phyloP scores from a whole-genome alignment of 306 rosid genomes.

The Hylodesmum podocarpum region DNA sequence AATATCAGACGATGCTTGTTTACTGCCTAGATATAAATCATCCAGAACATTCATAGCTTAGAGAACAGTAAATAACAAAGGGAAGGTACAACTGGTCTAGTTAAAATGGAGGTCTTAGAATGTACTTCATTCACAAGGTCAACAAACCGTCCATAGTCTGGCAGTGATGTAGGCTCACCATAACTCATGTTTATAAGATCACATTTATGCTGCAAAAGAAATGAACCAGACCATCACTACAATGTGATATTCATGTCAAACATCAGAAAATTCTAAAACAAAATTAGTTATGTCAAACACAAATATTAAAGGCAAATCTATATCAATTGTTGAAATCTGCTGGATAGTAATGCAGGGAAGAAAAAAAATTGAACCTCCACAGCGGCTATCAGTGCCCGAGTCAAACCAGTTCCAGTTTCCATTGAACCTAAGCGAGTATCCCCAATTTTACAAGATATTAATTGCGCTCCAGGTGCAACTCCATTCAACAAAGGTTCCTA shows the following conservation, averaged over 20 bases:
- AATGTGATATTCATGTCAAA: conserved; percentile 24
- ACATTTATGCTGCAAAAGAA: conserved; percentile 84
- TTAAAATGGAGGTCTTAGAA: conserved; percentile 34
- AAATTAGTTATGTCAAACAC: conserved; percentile 1
- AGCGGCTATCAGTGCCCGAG: conserved; percentile 91
- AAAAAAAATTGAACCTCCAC: conserved; percentile 63
- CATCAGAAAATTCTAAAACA: conserved; percentile 23
- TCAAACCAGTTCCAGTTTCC: conserved; percentile 99
- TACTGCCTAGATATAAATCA: conserved; percentile 65
- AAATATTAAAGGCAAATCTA: background rate
- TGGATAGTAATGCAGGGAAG: conserved; percentile 12
- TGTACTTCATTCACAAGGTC: conserved; percentile 93
- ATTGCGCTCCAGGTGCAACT: conserved; percentile 98
- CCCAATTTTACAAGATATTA: conserved; percentile 97
- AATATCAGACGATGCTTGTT: conserved; percentile 79
- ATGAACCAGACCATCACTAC: conserved; percentile 21
- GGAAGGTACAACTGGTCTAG: conserved; percentile 19
- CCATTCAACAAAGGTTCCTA: conserved; percentile 96
- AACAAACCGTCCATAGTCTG: conserved; percentile 97
- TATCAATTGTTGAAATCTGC: conserved; percentile 20
- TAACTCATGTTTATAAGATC: conserved; percentile 98
- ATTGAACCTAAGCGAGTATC: conserved; percentile 94
- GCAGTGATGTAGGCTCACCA: conserved; percentile 86
- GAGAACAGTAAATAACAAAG: conserved; percentile 33
- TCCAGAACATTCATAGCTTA: conserved; percentile 30